A percentile compares a stretch with the other conserved stretches of the same genome.
These are phyloP conservation scores for Haematococcus sp. DNA, from an alignment of 139 green algal genomes.

Conservation along the genomic window DNA sequence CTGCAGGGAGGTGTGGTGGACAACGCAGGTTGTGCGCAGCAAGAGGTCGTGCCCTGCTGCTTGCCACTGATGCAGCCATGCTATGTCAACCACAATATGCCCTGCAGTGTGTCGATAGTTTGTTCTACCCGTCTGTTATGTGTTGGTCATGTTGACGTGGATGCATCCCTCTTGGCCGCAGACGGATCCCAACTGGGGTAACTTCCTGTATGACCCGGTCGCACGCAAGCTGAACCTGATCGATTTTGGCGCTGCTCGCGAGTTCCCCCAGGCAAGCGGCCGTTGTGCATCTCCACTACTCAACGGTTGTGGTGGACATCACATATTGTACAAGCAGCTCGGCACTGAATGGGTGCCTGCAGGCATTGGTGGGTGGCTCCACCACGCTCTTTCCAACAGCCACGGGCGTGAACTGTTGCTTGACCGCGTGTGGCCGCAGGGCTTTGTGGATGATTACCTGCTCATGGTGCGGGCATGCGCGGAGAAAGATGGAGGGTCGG, in stretches of 20 bases:
- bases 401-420: neutral
- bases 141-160: no score
- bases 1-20: no score
- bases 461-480: conserved; percentile 90
- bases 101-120: no score
- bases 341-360: neutral
- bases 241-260: conserved; percentile 88
- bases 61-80: no score
- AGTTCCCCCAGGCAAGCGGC: conserved; percentile 55
- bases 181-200: conserved; percentile 96
- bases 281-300: neutral
- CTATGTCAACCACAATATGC: no score
- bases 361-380: neutral
- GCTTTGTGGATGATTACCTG: conserved; percentile 87
- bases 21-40: no score
- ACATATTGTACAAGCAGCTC: no score
- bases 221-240: conserved; percentile 77
- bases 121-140: no score
- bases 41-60: no score
- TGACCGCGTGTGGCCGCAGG: conserved; percentile 16
- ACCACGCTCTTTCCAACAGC: no score
- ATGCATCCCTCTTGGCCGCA: no score
- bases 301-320: neutral
- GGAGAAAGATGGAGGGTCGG: conserved; percentile 57
- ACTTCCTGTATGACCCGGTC: conserved; percentile 93